Evolutionary conservation across 306 rosid genomes (phyloP).

Genomic region (Gillenia trifoliata): DNA sequence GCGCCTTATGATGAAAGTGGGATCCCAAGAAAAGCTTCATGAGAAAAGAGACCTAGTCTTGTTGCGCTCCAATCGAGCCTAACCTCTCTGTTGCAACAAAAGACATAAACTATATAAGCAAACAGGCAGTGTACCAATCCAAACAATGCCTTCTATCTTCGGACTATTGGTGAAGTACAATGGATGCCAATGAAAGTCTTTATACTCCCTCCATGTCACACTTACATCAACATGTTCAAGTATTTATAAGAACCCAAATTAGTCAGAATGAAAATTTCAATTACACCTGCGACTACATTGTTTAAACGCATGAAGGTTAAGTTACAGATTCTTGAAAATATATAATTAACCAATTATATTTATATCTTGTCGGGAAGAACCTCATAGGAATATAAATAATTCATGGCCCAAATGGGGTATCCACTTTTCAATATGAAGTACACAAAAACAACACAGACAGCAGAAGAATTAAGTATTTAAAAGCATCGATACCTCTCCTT

Average conservation of each 20-base stretch:
- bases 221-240: not conserved
- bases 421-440: not conserved
- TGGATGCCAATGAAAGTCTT: not conserved
- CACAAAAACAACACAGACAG: not conserved
- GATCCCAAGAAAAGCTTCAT: conserved; percentile 32
- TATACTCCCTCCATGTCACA: not conserved
- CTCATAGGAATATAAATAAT: not conserved
- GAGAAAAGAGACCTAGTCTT: conserved; percentile 73
- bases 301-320: not conserved
- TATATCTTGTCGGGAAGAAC: not conserved
- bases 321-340: not conserved
- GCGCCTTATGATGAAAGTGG: not conserved
- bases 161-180: not conserved
- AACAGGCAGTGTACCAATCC: not conserved
- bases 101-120: conserved; percentile 5
- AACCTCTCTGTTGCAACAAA: conserved; percentile 71
- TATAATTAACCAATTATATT: not conserved
- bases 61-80: conserved; percentile 88
- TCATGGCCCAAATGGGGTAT: not conserved
- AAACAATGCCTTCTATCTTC: not conserved
- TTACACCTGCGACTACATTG: no score
- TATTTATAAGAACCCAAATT: not conserved
- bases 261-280: not conserved
- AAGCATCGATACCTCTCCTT: conserved; percentile 72
- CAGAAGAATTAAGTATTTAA: not conserved